Base-by-base conservation (phyloP, 306 rosid species). In the Cicer cuneatum region DNA sequence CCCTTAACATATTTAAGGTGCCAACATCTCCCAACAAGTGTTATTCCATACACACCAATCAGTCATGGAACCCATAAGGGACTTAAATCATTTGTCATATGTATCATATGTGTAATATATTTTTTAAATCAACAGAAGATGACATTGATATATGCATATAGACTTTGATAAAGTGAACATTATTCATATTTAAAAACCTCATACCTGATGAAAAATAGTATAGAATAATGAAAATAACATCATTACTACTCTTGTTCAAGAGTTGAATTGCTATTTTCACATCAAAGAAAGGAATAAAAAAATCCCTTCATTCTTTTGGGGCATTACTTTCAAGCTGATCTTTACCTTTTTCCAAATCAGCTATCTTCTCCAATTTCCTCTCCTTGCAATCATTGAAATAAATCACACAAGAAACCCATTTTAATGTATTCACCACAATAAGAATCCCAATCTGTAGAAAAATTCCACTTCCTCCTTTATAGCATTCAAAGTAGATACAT, bases 351-450 rank as follows among this genome's bases (percentile, higher is more conserved):
- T 82, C 89, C 61, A 18, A 77, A 60, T 74, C 84, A 42, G 39
- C 56, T 59, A 70, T 81, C 89, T 81, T 90, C 81, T 83, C 85
- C 54, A 82, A 6, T 63, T 79, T 64, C 41, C 84, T 21, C 66
- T 69, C 80, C 71, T 87, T 80, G 75, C 89, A 86, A 56, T 86
- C 96, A 45, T 52, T 18, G 79, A 81, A 90, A 82, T 92, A 87
- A 48, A 82, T 72, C 66, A 85, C 61, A 47, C 80, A 85, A 4
- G 76, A 80, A 45, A 87, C 77, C 92, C 92, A 90, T 85, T 87
- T 88, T 39, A 87, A 61, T 62, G 82, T 77, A 82, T 85, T 86
- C 2, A 83, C 82, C 45, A 85, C 68, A 72, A 68, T 83, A 45
- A 76, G 73, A 49, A 86, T 59, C 64, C 85, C 70, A 70, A 72